phyloP scores from a whole-genome alignment of 1,284 basidiomycete genomes.

The Blastosporella zonata region DNA sequence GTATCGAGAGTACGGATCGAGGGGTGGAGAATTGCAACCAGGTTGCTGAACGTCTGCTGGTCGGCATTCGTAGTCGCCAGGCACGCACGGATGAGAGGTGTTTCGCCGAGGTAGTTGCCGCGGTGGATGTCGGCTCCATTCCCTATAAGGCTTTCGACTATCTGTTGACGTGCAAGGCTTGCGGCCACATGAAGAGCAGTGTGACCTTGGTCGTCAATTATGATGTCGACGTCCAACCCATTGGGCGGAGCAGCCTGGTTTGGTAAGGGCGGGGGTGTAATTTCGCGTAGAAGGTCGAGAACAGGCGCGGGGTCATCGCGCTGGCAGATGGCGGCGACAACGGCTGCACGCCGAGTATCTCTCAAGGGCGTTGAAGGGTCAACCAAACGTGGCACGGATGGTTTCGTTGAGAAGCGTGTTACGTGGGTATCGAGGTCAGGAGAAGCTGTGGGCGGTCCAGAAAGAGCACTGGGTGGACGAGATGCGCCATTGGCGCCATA shows the following conservation, averaged over 20 bases:
- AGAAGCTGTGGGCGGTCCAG: conserved; percentile 28
- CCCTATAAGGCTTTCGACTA: conserved; percentile 65
- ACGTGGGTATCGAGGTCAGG: conserved; percentile 37
- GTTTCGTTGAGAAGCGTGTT: conserved; percentile 68
- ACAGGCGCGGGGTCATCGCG: conserved; percentile 63
- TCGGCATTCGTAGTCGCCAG: conserved; percentile 89
- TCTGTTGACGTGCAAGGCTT: conserved; percentile 72
- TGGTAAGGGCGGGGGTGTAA: conserved; percentile 46
- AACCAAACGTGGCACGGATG: conserved; percentile 52
- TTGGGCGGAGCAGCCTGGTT: conserved; percentile 23
- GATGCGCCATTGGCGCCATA: conserved; percentile 34
- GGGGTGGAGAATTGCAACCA: conserved; percentile 63
- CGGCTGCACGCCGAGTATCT: conserved; percentile 57
- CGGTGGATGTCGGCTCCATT: conserved; percentile 83
- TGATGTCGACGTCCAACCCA: conserved; percentile 67
- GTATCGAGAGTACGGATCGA: conserved; percentile 91
- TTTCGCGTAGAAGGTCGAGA: conserved; percentile 62
- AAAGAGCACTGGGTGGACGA: conserved; percentile 30
- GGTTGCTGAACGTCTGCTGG: conserved; percentile 66
- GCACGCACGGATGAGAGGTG: conserved; percentile 89
- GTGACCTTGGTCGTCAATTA: conserved; percentile 94
- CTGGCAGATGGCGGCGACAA: conserved; percentile 63
- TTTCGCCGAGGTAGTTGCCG: conserved; percentile 94
- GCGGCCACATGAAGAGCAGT: conserved; percentile 94
- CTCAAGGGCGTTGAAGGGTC: conserved; percentile 59